Conservation (phyloP, 768 basidiomycete species). For the Suillus variegatus region DNA sequence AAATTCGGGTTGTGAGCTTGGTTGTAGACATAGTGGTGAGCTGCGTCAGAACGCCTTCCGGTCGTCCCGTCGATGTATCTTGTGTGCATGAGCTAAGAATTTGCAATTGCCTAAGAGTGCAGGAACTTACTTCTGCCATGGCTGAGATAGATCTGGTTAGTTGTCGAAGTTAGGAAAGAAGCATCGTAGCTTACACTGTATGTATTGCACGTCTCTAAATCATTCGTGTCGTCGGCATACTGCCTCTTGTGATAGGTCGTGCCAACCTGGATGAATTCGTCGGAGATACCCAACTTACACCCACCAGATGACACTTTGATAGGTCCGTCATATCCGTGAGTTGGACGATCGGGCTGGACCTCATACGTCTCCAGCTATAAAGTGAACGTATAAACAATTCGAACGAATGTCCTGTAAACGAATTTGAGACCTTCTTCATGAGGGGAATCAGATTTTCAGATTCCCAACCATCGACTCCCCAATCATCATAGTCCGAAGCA, state of each 20-base stretch:
- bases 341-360: not conserved
- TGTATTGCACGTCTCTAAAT: not conserved
- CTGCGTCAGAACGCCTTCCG: conserved; percentile 57
- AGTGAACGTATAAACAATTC: not conserved
- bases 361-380: not conserved
- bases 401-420: not conserved
- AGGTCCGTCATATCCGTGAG: not conserved
- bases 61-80: conserved; percentile 57
- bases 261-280: not conserved
- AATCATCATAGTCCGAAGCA: conserved; percentile 16
- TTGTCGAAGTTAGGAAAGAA: not conserved
- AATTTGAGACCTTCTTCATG: not conserved
- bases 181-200: not conserved
- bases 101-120: too few relatives aligned
- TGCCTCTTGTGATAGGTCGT: not conserved
- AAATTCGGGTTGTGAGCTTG: not conserved
- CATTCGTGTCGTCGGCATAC: not conserved
- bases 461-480: conserved; percentile 29
- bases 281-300: not conserved
- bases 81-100: not conserved
- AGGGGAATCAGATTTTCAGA: conserved; percentile 16
- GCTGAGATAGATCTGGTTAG: conserved; percentile 29
- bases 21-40: conserved; percentile 19
- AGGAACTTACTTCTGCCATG: conserved; percentile 51
- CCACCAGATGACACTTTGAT: not conserved